Conservation (phyloP, 306 rosid species). For the Acacia acuminata region DNA sequence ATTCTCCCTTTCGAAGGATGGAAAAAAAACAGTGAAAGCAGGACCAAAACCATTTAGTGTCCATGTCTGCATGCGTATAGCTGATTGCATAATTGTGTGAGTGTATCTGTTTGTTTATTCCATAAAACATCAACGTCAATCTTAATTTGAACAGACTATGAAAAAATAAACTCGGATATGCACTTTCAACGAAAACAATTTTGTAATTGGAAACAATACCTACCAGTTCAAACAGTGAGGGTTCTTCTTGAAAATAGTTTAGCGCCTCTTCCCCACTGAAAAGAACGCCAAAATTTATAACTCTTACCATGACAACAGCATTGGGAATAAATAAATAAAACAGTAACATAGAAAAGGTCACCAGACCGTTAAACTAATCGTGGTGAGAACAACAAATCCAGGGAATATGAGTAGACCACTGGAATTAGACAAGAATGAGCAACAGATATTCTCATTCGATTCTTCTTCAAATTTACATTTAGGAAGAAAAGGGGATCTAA, state of each 20-base stretch:
- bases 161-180: not conserved
- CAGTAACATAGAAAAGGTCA: not conserved
- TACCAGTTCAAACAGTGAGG: constrained; percentile 70
- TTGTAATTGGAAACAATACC: constrained; percentile 23
- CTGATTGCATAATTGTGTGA: not conserved
- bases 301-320: constrained; percentile 5
- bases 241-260: constrained; percentile 76
- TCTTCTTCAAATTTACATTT: not conserved
- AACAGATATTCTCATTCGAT: not conserved
- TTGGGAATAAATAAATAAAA: not conserved
- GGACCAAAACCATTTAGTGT: not conserved
- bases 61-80: not conserved
- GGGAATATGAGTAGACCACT: not conserved
- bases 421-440: not conserved
- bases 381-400: not conserved
- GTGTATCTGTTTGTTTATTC: not conserved
- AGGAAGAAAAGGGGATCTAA: not conserved
- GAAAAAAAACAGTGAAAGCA: constrained; percentile 9
- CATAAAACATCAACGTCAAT: not conserved
- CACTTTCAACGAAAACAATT: not conserved
- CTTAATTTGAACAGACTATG: not conserved
- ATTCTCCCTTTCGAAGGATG: not conserved
- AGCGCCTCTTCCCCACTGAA: constrained; percentile 89
- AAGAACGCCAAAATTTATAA: constrained; percentile 15
- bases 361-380: not conserved